Evolutionary conservation across 2,329 filamentous ascomycete species (phyloP).

Genomic region (Pyrenochaeta sp.): DNA sequence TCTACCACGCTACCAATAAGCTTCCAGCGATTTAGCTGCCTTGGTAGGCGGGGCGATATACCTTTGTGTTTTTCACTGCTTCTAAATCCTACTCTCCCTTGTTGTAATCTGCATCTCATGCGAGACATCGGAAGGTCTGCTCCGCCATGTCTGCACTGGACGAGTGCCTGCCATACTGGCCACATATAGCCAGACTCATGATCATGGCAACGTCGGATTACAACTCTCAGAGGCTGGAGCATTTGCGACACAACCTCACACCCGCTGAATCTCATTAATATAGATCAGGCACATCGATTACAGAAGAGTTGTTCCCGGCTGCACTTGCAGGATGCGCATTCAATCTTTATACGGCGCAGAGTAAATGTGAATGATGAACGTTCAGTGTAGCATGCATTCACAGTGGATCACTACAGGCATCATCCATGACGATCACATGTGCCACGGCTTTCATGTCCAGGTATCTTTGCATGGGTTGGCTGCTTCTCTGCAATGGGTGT

Average conservation of each 20-base stretch:
- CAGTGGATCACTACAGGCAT: slow-evolving; percentile 25
- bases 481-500: slow-evolving; percentile 12
- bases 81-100: background rate
- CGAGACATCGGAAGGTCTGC: background rate
- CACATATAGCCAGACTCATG: background rate
- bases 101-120: background rate
- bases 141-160: background rate
- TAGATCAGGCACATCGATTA: background rate
- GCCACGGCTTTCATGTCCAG: slow-evolving; percentile 13
- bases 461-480: slow-evolving; percentile 19
- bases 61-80: background rate
- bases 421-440: slow-evolving; percentile 20
- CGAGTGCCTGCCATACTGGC: no score
- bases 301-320: background rate
- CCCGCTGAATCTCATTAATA: background rate
- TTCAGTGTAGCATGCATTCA: slow-evolving; percentile 21
- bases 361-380: background rate
- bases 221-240: background rate
- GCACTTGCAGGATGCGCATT: slow-evolving; percentile 2
- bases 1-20: slow-evolving; percentile 29
- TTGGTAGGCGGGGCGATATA: slow-evolving; percentile 3
- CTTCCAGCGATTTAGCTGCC: slow-evolving; percentile 27
- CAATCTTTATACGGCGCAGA: slow-evolving; percentile 7
- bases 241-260: background rate
- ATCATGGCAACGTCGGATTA: slow-evolving; percentile 5